Evolutionary conservation across 768 basidiomycete species (phyloP).

Genomic region (Albatrellus ellisii): DNA sequence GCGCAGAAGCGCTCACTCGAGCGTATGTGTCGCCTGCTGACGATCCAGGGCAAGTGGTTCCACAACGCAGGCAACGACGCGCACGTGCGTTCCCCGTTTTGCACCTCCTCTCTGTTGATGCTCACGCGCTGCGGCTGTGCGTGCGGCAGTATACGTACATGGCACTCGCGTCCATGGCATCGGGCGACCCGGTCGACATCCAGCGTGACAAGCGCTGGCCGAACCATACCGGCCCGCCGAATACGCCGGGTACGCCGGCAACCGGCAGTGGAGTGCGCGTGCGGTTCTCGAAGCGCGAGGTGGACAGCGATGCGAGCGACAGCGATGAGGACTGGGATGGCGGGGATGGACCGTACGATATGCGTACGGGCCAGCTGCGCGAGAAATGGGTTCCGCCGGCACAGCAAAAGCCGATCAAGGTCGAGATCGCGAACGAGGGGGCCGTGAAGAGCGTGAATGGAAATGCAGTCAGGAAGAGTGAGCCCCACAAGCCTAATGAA

Average conservation of each 20-base stretch:
- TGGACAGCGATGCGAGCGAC: constrained; percentile 25
- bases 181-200: constrained; percentile 56
- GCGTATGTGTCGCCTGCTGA: constrained; percentile 49
- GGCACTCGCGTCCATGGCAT: constrained; percentile 57
- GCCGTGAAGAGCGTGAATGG: not conserved
- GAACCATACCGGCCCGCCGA: constrained; percentile 26
- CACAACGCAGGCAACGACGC: constrained; percentile 90
- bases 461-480: too few species aligned
- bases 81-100: constrained; percentile 44
- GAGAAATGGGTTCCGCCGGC: constrained; percentile 7
- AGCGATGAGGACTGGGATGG: constrained; percentile 6
- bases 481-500: too few species aligned
- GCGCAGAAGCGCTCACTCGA: constrained; percentile 42
- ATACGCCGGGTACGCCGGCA: constrained; percentile 14
- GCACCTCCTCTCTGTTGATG: not conserved
- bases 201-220: constrained; percentile 80
- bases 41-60: constrained; percentile 37
- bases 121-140: too few species aligned
- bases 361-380: constrained; percentile 9
- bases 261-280: constrained; percentile 31
- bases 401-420: not conserved
- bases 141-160: constrained; percentile 51
- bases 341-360: constrained; percentile 13
- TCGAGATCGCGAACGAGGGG: not conserved
- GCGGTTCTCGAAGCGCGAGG: constrained; percentile 44